Base-by-base conservation (phyloP, 208 protist species). In the Acanthamoeba triangularis region DNA sequence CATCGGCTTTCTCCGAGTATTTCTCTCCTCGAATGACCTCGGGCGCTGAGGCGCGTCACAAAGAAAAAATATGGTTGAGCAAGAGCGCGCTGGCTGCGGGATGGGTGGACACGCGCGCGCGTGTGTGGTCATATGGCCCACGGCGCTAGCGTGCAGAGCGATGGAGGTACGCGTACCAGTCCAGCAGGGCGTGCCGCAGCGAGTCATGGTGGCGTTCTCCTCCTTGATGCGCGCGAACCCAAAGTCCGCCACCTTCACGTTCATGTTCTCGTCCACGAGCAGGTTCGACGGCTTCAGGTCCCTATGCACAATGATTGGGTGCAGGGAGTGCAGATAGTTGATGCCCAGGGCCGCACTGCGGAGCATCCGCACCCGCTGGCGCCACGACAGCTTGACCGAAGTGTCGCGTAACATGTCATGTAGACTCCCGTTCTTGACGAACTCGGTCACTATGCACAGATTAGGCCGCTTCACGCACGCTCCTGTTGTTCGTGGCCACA, bases 251-350 rank as follows among this genome's bases (percentile, higher is more conserved):
- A 85, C 93, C 87, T 97, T 97, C 41, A 97, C 94, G 41, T 90
- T 65, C 92, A 76, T 88, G 78, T 97, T 97, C 52, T 97, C 88
- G 90, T 96, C 96, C 11, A 97, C 95, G 37, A 97, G 85, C 28
- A 97, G 76, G 67, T 96, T 97, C 28, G 91, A 93, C 76, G 95
- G 90, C 61, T 97, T 97, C 10, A 97, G 65, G 96, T 97, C 96
- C 82, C 96, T 72, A 67, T 97, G 96, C 61, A 97, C 92, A 84
- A 97, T 96, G n/a, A 97, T 74, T 41, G 96, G 96, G 37, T 96
- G 87, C 16, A 94, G 94, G 67, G 82, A 82, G 72, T 97, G 96
- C 41, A 97, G 74, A 84, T 96, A 97, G 93, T 97, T 96, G 41
- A 97, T 96, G 47, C 96, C 96, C 33, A 95, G 80, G 28, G 96